These are phyloP conservation scores for Tulasnella calospora DNA, from an alignment of 768 basidiomycete species.

Conservation along the genomic window DNA sequence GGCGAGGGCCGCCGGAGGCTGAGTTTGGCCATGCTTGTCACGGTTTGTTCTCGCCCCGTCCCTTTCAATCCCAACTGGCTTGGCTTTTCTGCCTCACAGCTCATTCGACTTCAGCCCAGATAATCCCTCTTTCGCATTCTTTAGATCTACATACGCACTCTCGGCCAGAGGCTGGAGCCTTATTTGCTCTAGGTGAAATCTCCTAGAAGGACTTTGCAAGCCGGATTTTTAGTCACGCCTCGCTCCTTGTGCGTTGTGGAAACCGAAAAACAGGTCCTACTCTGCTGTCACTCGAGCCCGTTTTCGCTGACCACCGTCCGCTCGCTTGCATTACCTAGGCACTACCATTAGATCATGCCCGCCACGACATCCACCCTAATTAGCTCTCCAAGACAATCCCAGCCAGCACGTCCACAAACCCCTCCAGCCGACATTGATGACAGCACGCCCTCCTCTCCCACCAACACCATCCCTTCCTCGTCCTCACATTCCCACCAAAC, in stretches of 20 bases:
- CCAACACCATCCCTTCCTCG: constrained; percentile 13
- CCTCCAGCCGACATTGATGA: constrained; percentile 14
- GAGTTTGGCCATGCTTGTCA: background rate
- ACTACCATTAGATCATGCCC: background rate
- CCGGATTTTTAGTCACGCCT: background rate
- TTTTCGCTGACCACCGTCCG: background rate
- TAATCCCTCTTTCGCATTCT: background rate
- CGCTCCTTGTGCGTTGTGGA: background rate
- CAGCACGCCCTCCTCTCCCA: constrained; percentile 17
- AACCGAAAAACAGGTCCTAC: background rate
- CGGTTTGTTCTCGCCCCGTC: background rate
- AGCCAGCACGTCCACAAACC: constrained; percentile 10
- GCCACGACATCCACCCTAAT: background rate
- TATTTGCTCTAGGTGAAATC: background rate
- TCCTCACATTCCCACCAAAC: constrained; percentile 10
- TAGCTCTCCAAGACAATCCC: background rate
- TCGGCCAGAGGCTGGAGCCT: background rate
- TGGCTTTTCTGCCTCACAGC: constrained; percentile 3
- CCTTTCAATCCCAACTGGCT: constrained; percentile 16
- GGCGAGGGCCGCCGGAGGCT: background rate
- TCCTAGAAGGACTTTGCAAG: background rate
- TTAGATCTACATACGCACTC: background rate
- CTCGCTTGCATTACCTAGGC: background rate
- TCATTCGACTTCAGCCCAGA: background rate
- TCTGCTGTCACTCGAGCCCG: background rate